These are phyloP conservation scores for Diaporthe amygdali DNA, from an alignment of 2,329 filamentous ascomycete genomes.

Conservation along the genomic window DNA sequence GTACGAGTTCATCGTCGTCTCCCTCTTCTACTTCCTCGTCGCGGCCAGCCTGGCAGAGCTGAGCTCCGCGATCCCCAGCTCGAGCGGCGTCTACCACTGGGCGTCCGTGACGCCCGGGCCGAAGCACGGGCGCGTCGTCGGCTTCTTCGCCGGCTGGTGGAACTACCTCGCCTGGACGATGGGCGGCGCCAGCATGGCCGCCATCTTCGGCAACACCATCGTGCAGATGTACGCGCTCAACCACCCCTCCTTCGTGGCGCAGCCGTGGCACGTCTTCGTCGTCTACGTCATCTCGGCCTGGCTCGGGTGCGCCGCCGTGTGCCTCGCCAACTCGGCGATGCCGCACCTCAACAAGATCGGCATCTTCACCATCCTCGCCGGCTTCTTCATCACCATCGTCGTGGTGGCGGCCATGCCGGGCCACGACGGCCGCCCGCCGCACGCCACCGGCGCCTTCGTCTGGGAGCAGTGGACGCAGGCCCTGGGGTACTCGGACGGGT, in stretches of 20 bases:
- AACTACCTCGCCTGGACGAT: constrained; percentile 49
- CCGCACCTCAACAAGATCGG: constrained; percentile 60
- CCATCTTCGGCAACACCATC: constrained; percentile 46
- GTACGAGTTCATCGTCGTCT: constrained; percentile 61
- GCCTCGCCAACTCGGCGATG: constrained; percentile 60
- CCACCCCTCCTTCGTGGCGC: constrained; percentile 40
- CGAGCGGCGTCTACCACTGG: constrained; percentile 67
- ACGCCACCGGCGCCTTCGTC: constrained; percentile 42
- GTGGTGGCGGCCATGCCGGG: constrained; percentile 59
- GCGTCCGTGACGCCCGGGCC: constrained; percentile 61
- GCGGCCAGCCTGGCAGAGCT: constrained; percentile 65
- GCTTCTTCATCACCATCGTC: constrained; percentile 60
- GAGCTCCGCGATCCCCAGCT: constrained; percentile 65
- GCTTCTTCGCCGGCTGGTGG: constrained; percentile 52
- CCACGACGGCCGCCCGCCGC: constrained; percentile 33
- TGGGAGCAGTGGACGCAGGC: constrained; percentile 45
- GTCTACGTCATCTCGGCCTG: constrained; percentile 46
- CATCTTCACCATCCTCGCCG: constrained; percentile 52
- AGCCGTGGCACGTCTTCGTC: constrained; percentile 50
- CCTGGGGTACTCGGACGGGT: constrained; percentile 46
- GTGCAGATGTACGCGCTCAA: constrained; percentile 51
- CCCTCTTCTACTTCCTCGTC: constrained; percentile 61
- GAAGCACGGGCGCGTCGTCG: constrained; percentile 53
- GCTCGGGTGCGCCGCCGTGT: constrained; percentile 44
- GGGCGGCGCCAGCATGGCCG: constrained; percentile 45